A percentile compares a stretch with the other conserved stretches of the same genome.
Conservation (phyloP, 116 monocot genomes). For the Phalaenopsis hybrid region DNA sequence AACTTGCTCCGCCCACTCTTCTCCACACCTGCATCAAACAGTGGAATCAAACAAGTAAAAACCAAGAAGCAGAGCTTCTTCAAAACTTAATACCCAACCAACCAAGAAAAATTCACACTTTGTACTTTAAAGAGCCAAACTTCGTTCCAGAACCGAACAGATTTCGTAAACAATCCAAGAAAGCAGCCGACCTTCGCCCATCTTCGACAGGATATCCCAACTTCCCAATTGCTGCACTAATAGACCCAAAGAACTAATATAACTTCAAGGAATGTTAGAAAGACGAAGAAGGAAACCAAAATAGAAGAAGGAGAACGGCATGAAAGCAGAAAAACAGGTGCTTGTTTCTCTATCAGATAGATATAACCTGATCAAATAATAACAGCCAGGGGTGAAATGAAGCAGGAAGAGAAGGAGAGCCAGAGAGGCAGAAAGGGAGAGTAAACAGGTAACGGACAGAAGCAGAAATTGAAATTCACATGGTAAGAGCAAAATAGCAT, state of each 20-base stretch:
- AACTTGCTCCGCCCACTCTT: neutral
- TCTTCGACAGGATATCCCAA: neutral
- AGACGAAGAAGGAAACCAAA: neutral
- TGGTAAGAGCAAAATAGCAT: neutral
- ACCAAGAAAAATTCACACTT: neutral
- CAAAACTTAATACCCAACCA: neutral
- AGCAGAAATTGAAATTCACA: neutral
- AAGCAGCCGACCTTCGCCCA: neutral
- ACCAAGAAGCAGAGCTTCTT: neutral
- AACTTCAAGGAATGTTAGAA: slow-evolving; percentile 1
- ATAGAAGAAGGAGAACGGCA: neutral
- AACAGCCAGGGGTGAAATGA: neutral
- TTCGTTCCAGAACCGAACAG: neutral
- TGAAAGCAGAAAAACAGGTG: slow-evolving; percentile 1
- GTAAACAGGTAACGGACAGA: neutral
- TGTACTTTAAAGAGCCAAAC: neutral
- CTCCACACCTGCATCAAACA: neutral
- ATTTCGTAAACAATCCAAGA: neutral
- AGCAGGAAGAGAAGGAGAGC: neutral
- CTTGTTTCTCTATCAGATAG: slow-evolving; percentile 6
- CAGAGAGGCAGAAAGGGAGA: neutral
- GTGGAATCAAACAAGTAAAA: neutral
- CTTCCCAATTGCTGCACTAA: neutral
- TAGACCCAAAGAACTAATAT: neutral
- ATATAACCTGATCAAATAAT: slow-evolving; percentile 1